Conservation (phyloP, 2,329 filamentous ascomycete genomes). For the Colletotrichum spinosum region DNA sequence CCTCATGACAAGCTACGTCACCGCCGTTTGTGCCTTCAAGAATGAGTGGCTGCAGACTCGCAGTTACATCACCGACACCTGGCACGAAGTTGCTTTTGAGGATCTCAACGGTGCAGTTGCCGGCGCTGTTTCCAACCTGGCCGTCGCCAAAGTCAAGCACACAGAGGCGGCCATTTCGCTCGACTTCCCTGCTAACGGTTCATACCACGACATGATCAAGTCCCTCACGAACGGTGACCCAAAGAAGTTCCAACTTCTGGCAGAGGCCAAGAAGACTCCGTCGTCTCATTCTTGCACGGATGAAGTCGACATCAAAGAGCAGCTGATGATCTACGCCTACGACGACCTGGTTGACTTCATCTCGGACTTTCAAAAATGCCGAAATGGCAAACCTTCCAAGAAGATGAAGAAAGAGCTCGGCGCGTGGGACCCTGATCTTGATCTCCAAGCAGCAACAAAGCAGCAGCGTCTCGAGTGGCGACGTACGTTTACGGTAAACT, state of each 20-base stretch:
- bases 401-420: conserved; percentile 51
- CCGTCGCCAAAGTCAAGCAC: conserved; percentile 54
- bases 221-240: conserved; percentile 52
- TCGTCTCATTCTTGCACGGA: background rate
- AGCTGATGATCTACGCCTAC: conserved; percentile 57
- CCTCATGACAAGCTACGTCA: conserved; percentile 21
- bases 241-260: conserved; percentile 40
- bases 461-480: conserved; percentile 58
- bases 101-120: conserved; percentile 59
- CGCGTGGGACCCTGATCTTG: conserved; percentile 55
- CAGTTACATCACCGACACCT: conserved; percentile 52
- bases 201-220: conserved; percentile 55
- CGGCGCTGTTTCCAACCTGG: conserved; percentile 54
- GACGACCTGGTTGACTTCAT: conserved; percentile 57
- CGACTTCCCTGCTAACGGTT: conserved; percentile 59
- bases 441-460: conserved; percentile 51
- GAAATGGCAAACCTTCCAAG: conserved; percentile 59
- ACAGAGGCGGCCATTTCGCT: conserved; percentile 52
- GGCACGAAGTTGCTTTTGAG: conserved; percentile 57
- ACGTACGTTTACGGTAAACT: conserved; percentile 60
- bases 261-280: background rate
- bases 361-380: conserved; percentile 56
- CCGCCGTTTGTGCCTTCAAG: conserved; percentile 54
- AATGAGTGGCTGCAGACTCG: conserved; percentile 53
- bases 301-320: conserved; percentile 54